Conservation (phyloP, 805 yeast genomes). For the Cyberlindnera bimundalis region DNA sequence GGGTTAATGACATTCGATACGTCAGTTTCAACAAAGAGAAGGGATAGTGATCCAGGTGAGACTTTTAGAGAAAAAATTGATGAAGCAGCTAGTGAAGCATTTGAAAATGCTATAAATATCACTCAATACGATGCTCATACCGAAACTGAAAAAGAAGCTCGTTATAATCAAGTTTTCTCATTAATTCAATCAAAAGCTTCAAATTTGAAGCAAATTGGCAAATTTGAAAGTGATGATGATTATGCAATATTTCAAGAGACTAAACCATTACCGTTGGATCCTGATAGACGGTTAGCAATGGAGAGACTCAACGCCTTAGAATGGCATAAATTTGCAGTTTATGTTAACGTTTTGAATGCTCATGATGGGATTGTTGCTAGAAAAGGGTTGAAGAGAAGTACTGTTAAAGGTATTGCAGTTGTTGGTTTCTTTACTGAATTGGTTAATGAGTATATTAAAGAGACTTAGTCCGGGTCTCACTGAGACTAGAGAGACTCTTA, state of each 20-base stretch:
- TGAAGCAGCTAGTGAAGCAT: conserved; percentile 25
- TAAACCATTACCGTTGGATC: conserved; percentile 32
- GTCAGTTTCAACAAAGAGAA: background rate
- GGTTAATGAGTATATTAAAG: conserved; percentile 20
- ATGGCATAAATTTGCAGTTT: conserved; percentile 79
- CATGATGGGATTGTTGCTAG: conserved; percentile 88
- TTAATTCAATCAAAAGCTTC: background rate
- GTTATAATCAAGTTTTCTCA: background rate
- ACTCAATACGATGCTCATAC: conserved; percentile 21
- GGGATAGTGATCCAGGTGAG: background rate
- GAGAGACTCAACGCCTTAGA: conserved; percentile 55
- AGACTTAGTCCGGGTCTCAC: too few relatives aligned
- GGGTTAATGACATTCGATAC: conserved; percentile 3
- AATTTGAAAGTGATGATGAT: conserved; percentile 9
- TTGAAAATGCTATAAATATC: conserved; percentile 26
- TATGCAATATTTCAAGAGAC: conserved; percentile 22
- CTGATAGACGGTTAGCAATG: conserved; percentile 40
- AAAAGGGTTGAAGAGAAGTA: conserved; percentile 50
- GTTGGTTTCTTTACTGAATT: conserved; percentile 45
- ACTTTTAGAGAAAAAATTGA: conserved; percentile 18
- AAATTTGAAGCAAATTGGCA: conserved; percentile 3
- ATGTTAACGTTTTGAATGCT: conserved; percentile 69
- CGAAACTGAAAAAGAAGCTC: conserved; percentile 16
- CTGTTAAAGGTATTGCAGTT: conserved; percentile 48
- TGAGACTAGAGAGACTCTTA: too few relatives aligned